These are phyloP conservation scores for Naganishia onofrii DNA, from an alignment of 768 basidiomycete species.

Conservation along the genomic window DNA sequence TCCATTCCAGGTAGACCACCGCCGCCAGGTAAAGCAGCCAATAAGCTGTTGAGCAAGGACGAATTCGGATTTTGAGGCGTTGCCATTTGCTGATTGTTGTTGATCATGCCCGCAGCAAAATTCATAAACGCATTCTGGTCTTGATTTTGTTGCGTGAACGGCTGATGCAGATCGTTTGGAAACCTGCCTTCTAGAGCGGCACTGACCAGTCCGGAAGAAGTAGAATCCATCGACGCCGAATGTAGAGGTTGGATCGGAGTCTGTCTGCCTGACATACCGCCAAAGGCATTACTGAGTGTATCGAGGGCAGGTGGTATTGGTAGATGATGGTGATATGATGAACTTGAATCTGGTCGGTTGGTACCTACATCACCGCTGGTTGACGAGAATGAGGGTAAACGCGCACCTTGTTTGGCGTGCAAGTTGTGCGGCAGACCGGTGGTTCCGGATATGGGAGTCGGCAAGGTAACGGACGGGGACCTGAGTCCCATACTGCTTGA, in stretches of 20 bases:
- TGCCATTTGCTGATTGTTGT: neutral
- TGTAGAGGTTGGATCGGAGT: constrained; percentile 7
- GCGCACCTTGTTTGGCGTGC: neutral
- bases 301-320: neutral
- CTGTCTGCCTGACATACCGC: neutral
- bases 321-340: neutral
- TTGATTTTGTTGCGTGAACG: constrained; percentile 6
- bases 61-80: neutral
- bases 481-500: constrained; percentile 21
- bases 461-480: neutral
- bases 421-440: neutral
- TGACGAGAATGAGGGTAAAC: constrained; percentile 8
- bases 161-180: constrained; percentile 11
- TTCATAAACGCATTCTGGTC: constrained; percentile 14
- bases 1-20: neutral
- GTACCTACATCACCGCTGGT: neutral
- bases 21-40: constrained; percentile 3
- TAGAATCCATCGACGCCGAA: neutral
- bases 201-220: constrained; percentile 7
- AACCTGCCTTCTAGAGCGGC: constrained; percentile 14
- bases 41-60: constrained; percentile 7
- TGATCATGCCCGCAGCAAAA: constrained; percentile 1
- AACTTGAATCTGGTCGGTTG: neutral
- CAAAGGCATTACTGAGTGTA: neutral
- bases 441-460: neutral